Percentiles rank a stretch among this genome's conserved stretches.
These are phyloP conservation scores for Neofusicoccum laricinum DNA, from an alignment of 2,329 filamentous ascomycete genomes.

Conservation along the genomic window DNA sequence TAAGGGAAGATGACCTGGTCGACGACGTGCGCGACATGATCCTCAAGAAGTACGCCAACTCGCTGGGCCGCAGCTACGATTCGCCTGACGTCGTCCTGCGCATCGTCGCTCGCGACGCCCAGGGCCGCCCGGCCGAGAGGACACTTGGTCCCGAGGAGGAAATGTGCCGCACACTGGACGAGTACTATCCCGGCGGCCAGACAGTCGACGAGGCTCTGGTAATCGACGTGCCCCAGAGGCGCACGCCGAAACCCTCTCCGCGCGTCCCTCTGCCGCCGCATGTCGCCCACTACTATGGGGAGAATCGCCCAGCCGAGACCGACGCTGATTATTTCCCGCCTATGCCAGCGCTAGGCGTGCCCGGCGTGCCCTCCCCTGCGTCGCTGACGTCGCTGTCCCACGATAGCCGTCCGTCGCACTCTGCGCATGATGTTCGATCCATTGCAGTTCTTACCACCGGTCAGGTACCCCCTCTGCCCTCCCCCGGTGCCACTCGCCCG, in stretches of 20 bases:
- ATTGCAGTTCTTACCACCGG: slow-evolving; percentile 81
- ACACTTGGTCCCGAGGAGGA: slow-evolving; percentile 81
- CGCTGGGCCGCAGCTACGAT: slow-evolving; percentile 83
- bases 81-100: slow-evolving; percentile 82
- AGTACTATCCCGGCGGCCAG: slow-evolving; percentile 83
- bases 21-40: slow-evolving; percentile 94
- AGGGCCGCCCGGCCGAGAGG: slow-evolving; percentile 55
- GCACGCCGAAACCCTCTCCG: slow-evolving; percentile 79
- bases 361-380: slow-evolving; percentile 35
- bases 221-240: slow-evolving; percentile 77
- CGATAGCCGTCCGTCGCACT: slow-evolving; percentile 37
- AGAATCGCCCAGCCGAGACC: slow-evolving; percentile 63
- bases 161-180: slow-evolving; percentile 73
- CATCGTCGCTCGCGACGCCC: slow-evolving; percentile 66
- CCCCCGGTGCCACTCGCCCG: slow-evolving; percentile 67
- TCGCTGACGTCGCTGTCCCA: slow-evolving; percentile 34
- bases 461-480: slow-evolving; percentile 76
- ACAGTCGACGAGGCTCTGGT: slow-evolving; percentile 83
- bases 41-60: slow-evolving; percentile 89
- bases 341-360: slow-evolving; percentile 44
- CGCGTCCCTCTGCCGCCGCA: slow-evolving; percentile 43
- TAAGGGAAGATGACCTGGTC: slow-evolving; percentile 84
- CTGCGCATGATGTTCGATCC: slow-evolving; percentile 56
- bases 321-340: slow-evolving; percentile 82
- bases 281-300: slow-evolving; percentile 54